Percentiles rank a stretch among this genome's conserved stretches.
Conservation (phyloP, 371 early-diverging fungal genomes). For the Actinomucor elegans region DNA sequence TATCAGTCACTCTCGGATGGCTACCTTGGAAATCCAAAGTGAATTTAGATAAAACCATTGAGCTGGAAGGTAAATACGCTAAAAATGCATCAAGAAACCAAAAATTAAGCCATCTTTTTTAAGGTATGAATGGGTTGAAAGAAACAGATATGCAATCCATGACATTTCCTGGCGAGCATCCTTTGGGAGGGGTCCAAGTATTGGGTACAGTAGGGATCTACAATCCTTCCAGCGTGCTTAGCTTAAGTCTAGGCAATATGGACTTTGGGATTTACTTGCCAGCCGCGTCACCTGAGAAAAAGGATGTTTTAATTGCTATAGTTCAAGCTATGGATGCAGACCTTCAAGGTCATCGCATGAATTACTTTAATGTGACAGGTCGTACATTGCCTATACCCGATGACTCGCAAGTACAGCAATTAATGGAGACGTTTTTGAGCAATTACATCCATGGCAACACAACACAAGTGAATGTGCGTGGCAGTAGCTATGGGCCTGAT, state of each 20-base stretch:
- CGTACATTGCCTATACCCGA: conserved; percentile 32
- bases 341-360: conserved; percentile 36
- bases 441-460: conserved; percentile 42
- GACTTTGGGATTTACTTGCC: conserved; percentile 50
- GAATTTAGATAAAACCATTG: conserved; percentile 29
- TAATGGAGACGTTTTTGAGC: conserved; percentile 38
- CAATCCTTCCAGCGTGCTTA: conserved; percentile 45
- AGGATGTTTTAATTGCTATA: conserved; percentile 41
- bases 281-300: conserved; percentile 2
- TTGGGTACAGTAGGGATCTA: conserved; percentile 37
- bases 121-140: conserved; percentile 51
- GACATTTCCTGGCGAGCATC: conserved; percentile 38
- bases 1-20: conserved; percentile 33
- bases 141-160: conserved; percentile 33
- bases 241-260: conserved; percentile 41
- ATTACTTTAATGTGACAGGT: conserved; percentile 41
- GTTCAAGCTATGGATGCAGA: conserved; percentile 39
- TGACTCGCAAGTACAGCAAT: conserved; percentile 11
- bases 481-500: conserved; percentile 38
- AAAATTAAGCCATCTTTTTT: too few species aligned
- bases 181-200: conserved; percentile 39
- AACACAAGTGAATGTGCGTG: conserved; percentile 35
- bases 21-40: conserved; percentile 23
- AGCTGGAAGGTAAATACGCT: conserved; percentile 33
- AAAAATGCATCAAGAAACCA: neutral